Evolutionary conservation across 1,139 yeast species (phyloP).

Genomic region (Pichia norvegensis): DNA sequence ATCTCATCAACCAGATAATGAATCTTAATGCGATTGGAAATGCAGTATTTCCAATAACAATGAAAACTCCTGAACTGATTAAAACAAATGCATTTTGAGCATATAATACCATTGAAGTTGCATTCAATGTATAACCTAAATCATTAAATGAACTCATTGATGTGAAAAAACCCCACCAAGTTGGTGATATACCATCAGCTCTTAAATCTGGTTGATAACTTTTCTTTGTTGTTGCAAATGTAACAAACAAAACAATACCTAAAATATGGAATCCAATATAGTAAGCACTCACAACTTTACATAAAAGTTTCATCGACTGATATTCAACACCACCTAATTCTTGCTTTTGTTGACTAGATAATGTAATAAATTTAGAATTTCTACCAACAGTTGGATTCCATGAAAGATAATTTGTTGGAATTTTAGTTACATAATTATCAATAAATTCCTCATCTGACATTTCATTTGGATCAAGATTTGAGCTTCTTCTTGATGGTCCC

Average conservation of each 20-base stretch:
- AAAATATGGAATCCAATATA: conserved; percentile 70
- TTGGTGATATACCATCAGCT: conserved; percentile 54
- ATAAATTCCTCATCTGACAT: conserved; percentile 23
- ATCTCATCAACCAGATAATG: conserved; percentile 72
- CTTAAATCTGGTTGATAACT: conserved; percentile 39
- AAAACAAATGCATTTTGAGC: conserved; percentile 56
- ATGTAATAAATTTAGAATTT: conserved; percentile 81
- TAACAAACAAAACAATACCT: conserved; percentile 49
- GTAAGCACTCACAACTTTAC: conserved; percentile 56
- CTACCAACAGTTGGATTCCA: conserved; percentile 95
- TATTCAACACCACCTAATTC: conserved; percentile 97
- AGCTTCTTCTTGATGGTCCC: conserved; percentile 11
- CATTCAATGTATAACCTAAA: conserved; percentile 72
- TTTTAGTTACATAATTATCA: conserved; percentile 16
- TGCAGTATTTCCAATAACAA: conserved; percentile 89
- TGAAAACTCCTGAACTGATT: conserved; percentile 55
- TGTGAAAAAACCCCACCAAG: conserved; percentile 93
- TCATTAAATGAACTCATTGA: conserved; percentile 74
- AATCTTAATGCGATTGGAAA: conserved; percentile 77
- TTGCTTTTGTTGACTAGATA: conserved; percentile 78
- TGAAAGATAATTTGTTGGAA: conserved; percentile 48
- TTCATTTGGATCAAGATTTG: conserved; percentile 13
- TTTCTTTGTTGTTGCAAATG: conserved; percentile 51
- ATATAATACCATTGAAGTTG: conserved; percentile 69
- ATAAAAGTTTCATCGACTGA: conserved; percentile 72